Conservation (phyloP, 2,329 filamentous ascomycete genomes). For the Lachnellula cervina region DNA sequence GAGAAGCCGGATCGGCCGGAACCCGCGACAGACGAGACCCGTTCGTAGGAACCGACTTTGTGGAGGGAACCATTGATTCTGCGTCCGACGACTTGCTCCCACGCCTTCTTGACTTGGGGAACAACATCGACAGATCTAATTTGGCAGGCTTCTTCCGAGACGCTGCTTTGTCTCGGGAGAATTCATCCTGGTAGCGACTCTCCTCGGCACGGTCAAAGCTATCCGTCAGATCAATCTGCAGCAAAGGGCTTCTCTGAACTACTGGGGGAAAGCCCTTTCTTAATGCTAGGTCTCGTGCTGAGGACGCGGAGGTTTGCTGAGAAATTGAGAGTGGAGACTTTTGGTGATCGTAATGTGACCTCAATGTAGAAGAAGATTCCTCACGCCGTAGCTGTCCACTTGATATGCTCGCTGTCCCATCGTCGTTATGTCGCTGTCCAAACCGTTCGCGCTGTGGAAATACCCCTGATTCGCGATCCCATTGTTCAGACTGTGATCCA, state of each 20-base stretch:
- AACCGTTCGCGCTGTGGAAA: conserved; percentile 26
- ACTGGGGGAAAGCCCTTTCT: conserved; percentile 34
- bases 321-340: conserved; percentile 37
- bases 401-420: conserved; percentile 32
- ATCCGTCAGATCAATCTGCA: conserved; percentile 22
- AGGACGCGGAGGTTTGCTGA: conserved; percentile 41
- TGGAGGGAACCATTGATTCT: conserved; percentile 10
- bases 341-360: conserved; percentile 42
- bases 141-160: conserved; percentile 27
- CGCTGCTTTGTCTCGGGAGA: conserved; percentile 7
- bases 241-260: conserved; percentile 23
- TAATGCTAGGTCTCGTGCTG: conserved; percentile 35
- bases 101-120: conserved; percentile 23
- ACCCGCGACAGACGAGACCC: conserved; percentile 9
- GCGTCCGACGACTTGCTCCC: conserved; percentile 10
- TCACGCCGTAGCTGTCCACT: conserved; percentile 31
- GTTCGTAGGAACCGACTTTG: conserved; percentile 18
- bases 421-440: conserved; percentile 36
- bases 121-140: conserved; percentile 29
- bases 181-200: background rate
- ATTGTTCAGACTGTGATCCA: conserved; percentile 17
- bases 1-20: conserved; percentile 7
- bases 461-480: conserved; percentile 25
- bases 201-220: conserved; percentile 15
- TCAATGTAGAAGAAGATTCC: conserved; percentile 41